Conservation (phyloP, 129 eudicot genomes). For the Flaveria brownii region DNA sequence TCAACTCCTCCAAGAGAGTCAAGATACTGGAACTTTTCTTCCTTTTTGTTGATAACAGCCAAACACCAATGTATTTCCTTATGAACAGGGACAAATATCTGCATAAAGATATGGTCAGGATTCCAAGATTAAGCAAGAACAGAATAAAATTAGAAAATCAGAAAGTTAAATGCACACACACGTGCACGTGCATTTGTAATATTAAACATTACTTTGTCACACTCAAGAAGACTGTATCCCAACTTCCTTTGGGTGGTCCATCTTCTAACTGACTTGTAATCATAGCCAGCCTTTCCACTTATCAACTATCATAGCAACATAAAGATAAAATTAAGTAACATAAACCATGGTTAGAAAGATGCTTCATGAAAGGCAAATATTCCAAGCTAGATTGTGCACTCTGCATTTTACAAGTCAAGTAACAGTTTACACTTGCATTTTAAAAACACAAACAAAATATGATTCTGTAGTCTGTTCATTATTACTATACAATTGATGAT, state of each 20-base stretch:
- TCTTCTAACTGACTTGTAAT: slow-evolving; percentile 82
- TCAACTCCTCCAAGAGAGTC: slow-evolving; percentile 84
- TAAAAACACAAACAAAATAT: slow-evolving; percentile 1
- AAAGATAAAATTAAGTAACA: slow-evolving; percentile 13
- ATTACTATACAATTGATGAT: not conserved
- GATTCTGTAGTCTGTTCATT: slow-evolving; percentile 1
- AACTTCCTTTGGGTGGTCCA: slow-evolving; percentile 90
- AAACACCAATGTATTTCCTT: slow-evolving; percentile 93
- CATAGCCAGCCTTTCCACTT: slow-evolving; percentile 71
- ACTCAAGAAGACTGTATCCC: slow-evolving; percentile 80
- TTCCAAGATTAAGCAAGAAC: not conserved
- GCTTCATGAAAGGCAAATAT: not conserved
- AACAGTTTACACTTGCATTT: not conserved
- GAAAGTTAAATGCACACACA: not conserved
- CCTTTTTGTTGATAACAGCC: slow-evolving; percentile 92
- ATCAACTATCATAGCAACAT: slow-evolving; percentile 47
- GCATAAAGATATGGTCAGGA: slow-evolving; percentile 9
- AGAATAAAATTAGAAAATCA: not conserved
- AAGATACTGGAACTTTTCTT: slow-evolving; percentile 85
- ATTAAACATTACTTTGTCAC: slow-evolving; percentile 68
- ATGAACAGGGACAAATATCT: slow-evolving; percentile 98
- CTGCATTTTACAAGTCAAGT: not conserved
- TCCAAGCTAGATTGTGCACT: not conserved
- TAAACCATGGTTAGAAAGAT: slow-evolving; percentile 4
- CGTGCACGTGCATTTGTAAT: too few species aligned